Evolutionary conservation across 1,284 basidiomycete genomes (phyloP), one percentile per base, ranked within the genome.

Genomic region (Rhodotorula sp.): DNA sequence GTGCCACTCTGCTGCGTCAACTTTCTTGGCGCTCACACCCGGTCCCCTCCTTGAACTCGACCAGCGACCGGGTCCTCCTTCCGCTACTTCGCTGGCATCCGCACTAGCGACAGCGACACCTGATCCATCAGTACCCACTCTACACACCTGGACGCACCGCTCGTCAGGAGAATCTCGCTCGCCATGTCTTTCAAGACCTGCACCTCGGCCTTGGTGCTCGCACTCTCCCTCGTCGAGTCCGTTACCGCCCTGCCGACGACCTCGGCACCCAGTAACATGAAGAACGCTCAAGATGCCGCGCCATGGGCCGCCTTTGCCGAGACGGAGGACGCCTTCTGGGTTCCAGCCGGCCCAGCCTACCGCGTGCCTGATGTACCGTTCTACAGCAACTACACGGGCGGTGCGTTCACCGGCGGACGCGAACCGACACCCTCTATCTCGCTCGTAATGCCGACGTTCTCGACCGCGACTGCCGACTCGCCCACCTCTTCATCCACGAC

Each of bases 161-260:
- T 7, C 29, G 20, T 24, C 12, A 42, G 37, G 37, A 42, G 10
- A 12, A 42, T 12, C 37, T 42, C 37, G 37, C 10, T 42, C 37
- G 37, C 37, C 37, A 42, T 42, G 37, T 42, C 37, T 42, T 42
- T 15, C 53, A 29, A 14, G 8, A n/a, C 48, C 30, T 29, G 42
- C 53, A 44, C 59, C n/a, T 29, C 20, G 18, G n/a, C 29, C 20
- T 56, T 67, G 61, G 51, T 64, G 46, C 53, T 30, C 57, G 3
- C 58, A 14, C 22, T 56, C 24, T 14, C 55, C 26, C 14, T 60
- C 57, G 10, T 61, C 61, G n/a, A 37, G 18, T 12, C 54, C 29
- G 44, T 70, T 53, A 17, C 48, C 64, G 51, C 64, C 55, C 59
- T 69, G 22, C 45, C 68, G 1, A 24, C 58, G 15, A 3, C 60